Conservation (phyloP, 164 flowering plant species). For the Dillenia suffruticosa region DNA sequence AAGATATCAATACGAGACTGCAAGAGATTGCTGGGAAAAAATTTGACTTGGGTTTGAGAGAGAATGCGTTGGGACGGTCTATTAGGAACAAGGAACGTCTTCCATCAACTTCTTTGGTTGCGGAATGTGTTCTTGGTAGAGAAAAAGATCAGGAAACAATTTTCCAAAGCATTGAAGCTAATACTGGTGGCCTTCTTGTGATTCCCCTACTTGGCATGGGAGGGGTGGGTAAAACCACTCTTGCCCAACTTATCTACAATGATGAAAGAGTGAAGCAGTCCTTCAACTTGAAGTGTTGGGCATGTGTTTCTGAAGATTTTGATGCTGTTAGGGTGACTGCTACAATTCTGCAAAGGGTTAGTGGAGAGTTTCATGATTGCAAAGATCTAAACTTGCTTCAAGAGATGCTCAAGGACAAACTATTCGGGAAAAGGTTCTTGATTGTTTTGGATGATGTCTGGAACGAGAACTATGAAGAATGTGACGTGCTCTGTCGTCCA, state of each 20-base stretch:
- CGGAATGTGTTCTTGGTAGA: background rate
- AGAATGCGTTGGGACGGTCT: background rate
- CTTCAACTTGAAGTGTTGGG: background rate
- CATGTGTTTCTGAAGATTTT: background rate
- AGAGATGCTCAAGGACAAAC: background rate
- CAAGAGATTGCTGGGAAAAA: background rate
- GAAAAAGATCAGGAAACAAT: background rate
- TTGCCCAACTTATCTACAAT: background rate
- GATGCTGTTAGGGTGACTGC: background rate
- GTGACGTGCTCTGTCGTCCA: background rate
- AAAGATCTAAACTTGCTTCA: background rate
- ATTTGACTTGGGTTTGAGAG: background rate
- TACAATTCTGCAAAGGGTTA: background rate
- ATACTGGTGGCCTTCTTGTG: background rate
- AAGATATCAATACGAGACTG: background rate
- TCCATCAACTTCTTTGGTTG: background rate
- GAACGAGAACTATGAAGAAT: background rate
- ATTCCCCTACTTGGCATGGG: conserved; percentile 1
- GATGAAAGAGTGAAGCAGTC: background rate
- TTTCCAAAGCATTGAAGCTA: background rate
- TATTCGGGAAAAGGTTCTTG: background rate
- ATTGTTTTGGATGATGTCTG: conserved; percentile 1
- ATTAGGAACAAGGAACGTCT: background rate
- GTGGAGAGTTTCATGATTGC: background rate
- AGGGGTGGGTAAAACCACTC: background rate